Conservation (phyloP, 176 grass and related monocot genomes). For the Aegilops sharonensis region DNA sequence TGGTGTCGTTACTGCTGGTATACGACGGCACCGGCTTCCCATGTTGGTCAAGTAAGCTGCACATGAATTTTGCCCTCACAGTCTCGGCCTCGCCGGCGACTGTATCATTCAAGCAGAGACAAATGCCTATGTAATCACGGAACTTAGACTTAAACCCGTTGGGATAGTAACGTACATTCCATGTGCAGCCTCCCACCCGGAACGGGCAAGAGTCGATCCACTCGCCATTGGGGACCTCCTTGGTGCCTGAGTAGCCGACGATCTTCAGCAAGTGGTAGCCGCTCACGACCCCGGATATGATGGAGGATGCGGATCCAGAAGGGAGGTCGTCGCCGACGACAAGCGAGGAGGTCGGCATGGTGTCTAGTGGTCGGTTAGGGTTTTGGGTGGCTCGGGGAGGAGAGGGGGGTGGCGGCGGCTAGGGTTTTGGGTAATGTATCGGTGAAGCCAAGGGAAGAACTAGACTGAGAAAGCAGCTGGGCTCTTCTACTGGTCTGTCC, state of each 20-base stretch:
- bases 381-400: neutral
- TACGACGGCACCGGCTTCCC: neutral
- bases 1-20: neutral
- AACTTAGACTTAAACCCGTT: rapidly evolving
- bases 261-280: neutral
- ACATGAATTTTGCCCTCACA: neutral
- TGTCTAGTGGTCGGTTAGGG: neutral
- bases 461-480: neutral
- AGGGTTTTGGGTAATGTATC: neutral
- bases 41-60: neutral
- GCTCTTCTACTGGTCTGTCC: neutral
- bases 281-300: neutral
- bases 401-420: too few species aligned
- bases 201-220: neutral
- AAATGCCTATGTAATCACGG: neutral
- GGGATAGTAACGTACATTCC: neutral
- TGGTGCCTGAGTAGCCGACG: neutral
- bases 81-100: neutral
- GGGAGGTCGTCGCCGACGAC: neutral
- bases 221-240: neutral
- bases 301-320: neutral
- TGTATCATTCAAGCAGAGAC: neutral
- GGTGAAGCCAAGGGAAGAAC: neutral
- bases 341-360: neutral
- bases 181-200: neutral